Conservation (phyloP, 805 yeast genomes). For the Starmerella roubikii region DNA sequence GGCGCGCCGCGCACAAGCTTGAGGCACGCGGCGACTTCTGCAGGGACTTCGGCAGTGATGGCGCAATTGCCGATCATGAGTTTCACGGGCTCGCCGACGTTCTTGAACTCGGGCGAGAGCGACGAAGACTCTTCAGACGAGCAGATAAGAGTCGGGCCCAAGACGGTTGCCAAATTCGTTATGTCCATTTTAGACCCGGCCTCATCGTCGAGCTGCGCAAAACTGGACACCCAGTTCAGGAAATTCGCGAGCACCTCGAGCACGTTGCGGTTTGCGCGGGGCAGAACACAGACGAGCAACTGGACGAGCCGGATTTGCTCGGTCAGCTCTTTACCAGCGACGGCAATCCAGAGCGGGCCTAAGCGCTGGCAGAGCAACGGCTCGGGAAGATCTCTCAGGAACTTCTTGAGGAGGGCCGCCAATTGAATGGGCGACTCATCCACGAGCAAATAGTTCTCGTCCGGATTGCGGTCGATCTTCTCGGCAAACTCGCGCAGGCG, state of each 20-base stretch:
- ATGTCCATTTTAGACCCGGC: slow-evolving; percentile 87
- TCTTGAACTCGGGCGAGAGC: slow-evolving; percentile 36
- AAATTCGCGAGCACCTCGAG: slow-evolving; percentile 76
- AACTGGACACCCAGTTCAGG: slow-evolving; percentile 90
- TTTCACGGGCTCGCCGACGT: slow-evolving; percentile 84
- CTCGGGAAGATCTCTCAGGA: slow-evolving; percentile 81
- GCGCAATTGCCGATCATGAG: slow-evolving; percentile 70
- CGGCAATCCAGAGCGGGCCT: slow-evolving; percentile 63
- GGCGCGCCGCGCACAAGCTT: slow-evolving; percentile 9
- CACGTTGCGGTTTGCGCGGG: slow-evolving; percentile 67
- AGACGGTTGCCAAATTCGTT: slow-evolving; percentile 87
- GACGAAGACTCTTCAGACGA: slow-evolving; percentile 32
- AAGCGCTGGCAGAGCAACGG: slow-evolving; percentile 70
- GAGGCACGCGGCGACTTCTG: slow-evolving; percentile 33
- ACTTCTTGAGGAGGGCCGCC: slow-evolving; percentile 84
- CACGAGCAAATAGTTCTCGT: slow-evolving; percentile 53
- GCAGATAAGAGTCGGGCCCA: slow-evolving; percentile 81
- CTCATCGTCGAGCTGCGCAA: slow-evolving; percentile 73
- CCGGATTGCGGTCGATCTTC: slow-evolving; percentile 59
- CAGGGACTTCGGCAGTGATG: slow-evolving; percentile 64
- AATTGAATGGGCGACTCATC: slow-evolving; percentile 78
- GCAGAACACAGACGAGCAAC: slow-evolving; percentile 61
- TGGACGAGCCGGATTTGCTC: slow-evolving; percentile 31
- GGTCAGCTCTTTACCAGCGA: slow-evolving; percentile 24
- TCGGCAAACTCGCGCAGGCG: slow-evolving; percentile 60